Evolutionary conservation across 1,284 basidiomycete genomes (phyloP), one percentile per base, ranked within the genome.

Genomic region (Cutaneotrichosporon spelunceum): DNA sequence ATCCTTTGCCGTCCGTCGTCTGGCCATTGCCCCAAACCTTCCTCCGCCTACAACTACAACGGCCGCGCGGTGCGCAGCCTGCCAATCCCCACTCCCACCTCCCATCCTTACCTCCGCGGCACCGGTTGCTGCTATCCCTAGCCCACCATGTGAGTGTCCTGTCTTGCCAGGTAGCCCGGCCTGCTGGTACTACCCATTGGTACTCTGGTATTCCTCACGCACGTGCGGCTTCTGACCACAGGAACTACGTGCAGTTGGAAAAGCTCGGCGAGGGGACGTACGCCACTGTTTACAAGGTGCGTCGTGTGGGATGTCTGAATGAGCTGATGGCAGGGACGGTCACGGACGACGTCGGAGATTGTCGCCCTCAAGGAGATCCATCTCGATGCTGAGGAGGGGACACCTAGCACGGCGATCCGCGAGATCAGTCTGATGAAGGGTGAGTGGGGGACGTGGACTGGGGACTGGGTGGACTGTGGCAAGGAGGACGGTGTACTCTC

Each of bases 351-450:
- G 75, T 86, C 78, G 86, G 91, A 79, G 64, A 77, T 79, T 70
- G 94, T 93, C 56, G 93, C 93, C 53, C 83, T 94, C 73, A 99
- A 99, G 85, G 98, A 99, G 84, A 99, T 99, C 73, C 86, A 95
- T 61, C 86, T 99, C 39, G 96, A 99, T 78, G 92, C 93, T 21
- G 95, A 99, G 80, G 96, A 99, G 76, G 95, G 95, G 24, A 95
- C 98, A 21, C 95, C 95, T 6, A 92, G 89, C 70, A 99, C 96
- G 16, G 95, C 95, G 61, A 96, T 99, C 75, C 86, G 95, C 58
- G 95, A 99, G 82, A 98, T 99, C 79, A 93, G 91, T 79, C 81
- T 99, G 65, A 82, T 99, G 72, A 99, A 98, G 80, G 78, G 78
- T 78, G 57, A 47, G 76, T 69, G 23, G 50, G 44, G 7, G 34